Evolutionary conservation across 1,139 yeast genomes (phyloP), one percentile per base, ranked within the genome.

Genomic region (Entelexis paramagnoliae): DNA sequence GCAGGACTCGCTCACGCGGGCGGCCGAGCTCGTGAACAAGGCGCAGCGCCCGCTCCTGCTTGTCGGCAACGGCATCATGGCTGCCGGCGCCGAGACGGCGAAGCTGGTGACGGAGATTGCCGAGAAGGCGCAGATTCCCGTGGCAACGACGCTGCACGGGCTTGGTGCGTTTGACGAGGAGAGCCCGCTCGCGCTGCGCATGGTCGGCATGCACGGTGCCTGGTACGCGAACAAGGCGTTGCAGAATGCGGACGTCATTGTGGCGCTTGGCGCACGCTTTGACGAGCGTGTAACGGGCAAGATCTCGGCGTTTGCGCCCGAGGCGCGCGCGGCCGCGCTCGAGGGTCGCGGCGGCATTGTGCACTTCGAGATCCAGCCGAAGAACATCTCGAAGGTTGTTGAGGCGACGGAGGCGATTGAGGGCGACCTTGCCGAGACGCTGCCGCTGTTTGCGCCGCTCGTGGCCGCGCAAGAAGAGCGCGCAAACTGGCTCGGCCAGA

Each of bases 181-280:
- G 58, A 95, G 89, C 70, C 81, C 83, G 59, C 88, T 88, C 70
- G 81, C 96, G 30, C 72, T 91, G 60, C 96, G 89, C 69, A 86
- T 91, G 93, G 77, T 91, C 61, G 98, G 98, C 64, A 91, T 91
- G 98, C 98, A 91, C 70, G 98, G 98, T 59, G 77, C 81, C 57
- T 96, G 91, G 46, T 89, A 89, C 62, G 98, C 98, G 61, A 91
- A 91, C 74, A 69, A 85, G 63, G 94, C 97, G 46, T 83, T 91
- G 63, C 98, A 91, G 72, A 76, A 79, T 55, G 95, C 98, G 41
- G 98, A 91, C 70, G 73, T 91, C 63, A 86, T 91, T 65, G 73
- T 91, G 61, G 97, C 97, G 22, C 76, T 91, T 48, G 98, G 98
- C 66, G 96, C 97, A 42, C 79, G 98, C 68, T 91, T 91, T 64